Evolutionary conservation across 2,329 filamentous ascomycete genomes (phyloP).

Genomic region (Epichloe aotearoae): DNA sequence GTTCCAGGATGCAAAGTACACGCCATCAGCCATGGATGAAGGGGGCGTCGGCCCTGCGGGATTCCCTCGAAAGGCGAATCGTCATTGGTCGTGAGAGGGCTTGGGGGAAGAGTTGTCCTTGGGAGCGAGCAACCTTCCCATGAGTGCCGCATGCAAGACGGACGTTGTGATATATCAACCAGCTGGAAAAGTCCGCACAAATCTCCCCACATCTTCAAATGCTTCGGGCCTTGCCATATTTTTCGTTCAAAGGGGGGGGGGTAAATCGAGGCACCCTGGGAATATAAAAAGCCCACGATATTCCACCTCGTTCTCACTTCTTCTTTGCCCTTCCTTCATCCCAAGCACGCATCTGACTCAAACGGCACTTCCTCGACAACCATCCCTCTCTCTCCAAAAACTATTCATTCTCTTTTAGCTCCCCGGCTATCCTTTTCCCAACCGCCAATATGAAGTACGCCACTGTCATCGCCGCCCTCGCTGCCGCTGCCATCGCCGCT

Average conservation of each 20-base stretch:
- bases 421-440: neutral
- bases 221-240: too few species aligned
- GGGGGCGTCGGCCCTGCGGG: neutral
- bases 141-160: neutral
- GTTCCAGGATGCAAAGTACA: neutral
- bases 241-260: too few species aligned
- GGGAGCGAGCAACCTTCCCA: neutral
- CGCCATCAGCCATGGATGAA: neutral
- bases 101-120: neutral
- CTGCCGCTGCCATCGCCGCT: slow-evolving; percentile 1
- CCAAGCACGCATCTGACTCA: neutral
- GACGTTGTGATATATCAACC: neutral
- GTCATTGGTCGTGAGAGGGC: neutral
- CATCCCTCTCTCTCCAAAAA: neutral
- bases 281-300: slow-evolving; percentile 3
- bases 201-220: neutral
- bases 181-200: neutral
- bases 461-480: slow-evolving; percentile 2
- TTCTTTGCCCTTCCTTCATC: neutral
- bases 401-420: neutral
- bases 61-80: neutral
- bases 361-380: neutral
- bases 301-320: neutral
- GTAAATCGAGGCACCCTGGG: too few species aligned
- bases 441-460: slow-evolving; percentile 5